These are phyloP conservation scores for Boehmeria nivea DNA, from an alignment of 306 rosid species.

Conservation along the genomic window DNA sequence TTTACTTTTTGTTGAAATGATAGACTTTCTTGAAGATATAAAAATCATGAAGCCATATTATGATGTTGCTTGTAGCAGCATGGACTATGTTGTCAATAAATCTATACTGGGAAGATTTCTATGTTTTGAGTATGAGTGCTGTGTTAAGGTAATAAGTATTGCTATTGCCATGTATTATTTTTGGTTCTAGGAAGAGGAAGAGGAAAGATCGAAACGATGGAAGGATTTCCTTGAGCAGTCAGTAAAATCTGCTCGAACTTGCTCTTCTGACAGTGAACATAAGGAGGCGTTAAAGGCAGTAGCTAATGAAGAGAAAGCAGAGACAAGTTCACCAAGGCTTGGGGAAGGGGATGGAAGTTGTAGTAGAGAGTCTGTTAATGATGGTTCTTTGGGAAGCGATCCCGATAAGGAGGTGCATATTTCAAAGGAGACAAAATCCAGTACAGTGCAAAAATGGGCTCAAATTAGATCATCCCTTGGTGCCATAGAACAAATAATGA, in stretches of 20 bases:
- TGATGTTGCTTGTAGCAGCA: no score
- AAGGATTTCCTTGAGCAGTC: slow-evolving; percentile 56
- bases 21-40: no score
- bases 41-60: no score
- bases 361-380: slow-evolving; percentile 27
- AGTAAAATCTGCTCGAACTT: slow-evolving; percentile 29
- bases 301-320: no score
- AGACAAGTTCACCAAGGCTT: slow-evolving; percentile 25
- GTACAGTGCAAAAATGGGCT: slow-evolving; percentile 53
- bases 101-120: no score
- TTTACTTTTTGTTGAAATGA: no score
- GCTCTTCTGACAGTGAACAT: slow-evolving; percentile 33
- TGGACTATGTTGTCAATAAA: no score
- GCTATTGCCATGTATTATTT: no score
- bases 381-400: slow-evolving; percentile 34
- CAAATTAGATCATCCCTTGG: slow-evolving; percentile 56
- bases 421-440: slow-evolving; percentile 41
- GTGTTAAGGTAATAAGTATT: no score
- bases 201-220: slow-evolving; percentile 75
- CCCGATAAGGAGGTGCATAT: slow-evolving; percentile 33
- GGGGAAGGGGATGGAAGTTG: slow-evolving; percentile 36
- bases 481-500: slow-evolving; percentile 54
- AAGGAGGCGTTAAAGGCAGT: no score
- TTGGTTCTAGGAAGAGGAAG: slow-evolving; percentile 80
- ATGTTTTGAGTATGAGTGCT: no score